Percentiles rank a stretch among this genome's conserved stretches.
Evolutionary conservation across 495 filamentous ascomycete genomes (phyloP).

Genomic region (Trypethelium eluteriae): DNA sequence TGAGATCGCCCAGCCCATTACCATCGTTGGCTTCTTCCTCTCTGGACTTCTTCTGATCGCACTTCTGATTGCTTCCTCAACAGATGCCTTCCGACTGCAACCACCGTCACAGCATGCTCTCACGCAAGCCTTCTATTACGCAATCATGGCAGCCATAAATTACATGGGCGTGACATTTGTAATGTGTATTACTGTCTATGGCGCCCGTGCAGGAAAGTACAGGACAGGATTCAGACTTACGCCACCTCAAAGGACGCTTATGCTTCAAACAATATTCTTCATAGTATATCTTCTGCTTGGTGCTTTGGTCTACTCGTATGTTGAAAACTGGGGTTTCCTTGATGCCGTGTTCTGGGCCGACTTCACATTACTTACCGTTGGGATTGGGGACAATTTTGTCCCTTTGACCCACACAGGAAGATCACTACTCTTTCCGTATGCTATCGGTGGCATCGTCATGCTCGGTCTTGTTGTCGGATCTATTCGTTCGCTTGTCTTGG

Average conservation of each 20-base stretch:
- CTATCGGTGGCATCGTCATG: conserved; percentile 70
- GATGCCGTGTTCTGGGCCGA: conserved; percentile 80
- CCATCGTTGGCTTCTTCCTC: conserved; percentile 57
- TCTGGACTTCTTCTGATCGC: conserved; percentile 58
- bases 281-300: conserved; percentile 68
- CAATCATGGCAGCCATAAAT: conserved; percentile 61
- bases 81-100: conserved; percentile 5
- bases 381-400: conserved; percentile 59
- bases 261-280: conserved; percentile 80
- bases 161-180: conserved; percentile 69
- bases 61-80: conserved; percentile 49
- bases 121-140: conserved; percentile 76
- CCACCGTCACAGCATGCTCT: conserved; percentile 45
- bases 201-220: conserved; percentile 57
- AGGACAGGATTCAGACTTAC: conserved; percentile 63
- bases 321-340: conserved; percentile 73
- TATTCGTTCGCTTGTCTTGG: conserved; percentile 70
- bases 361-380: conserved; percentile 77
- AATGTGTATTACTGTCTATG: conserved; percentile 61
- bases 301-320: conserved; percentile 57
- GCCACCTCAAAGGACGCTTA: conserved; percentile 68
- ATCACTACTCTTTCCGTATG: conserved; percentile 67
- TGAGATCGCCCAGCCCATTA: conserved; percentile 55
- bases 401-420: conserved; percentile 57
- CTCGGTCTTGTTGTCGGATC: conserved; percentile 76